These are phyloP conservation scores for Aureobasidium pullulans DNA, from an alignment of 2,329 filamentous ascomycete genomes.

Conservation along the genomic window DNA sequence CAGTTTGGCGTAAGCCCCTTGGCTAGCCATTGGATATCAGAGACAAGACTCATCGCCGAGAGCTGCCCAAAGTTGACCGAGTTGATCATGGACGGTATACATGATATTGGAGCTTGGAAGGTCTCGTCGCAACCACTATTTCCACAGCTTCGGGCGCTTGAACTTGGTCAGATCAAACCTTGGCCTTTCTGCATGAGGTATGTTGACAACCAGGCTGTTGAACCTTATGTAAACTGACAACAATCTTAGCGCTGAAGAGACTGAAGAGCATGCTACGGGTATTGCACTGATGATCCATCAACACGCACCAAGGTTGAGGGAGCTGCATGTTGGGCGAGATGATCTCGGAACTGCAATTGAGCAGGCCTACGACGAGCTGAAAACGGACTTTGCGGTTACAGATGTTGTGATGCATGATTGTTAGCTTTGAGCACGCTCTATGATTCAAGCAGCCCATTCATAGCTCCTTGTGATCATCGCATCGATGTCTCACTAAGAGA, in stretches of 20 bases:
- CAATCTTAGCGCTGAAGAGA: neutral
- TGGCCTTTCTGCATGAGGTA: conserved; percentile 3
- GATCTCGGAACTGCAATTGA: neutral
- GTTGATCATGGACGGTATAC: neutral
- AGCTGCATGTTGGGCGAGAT: neutral
- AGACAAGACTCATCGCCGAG: neutral
- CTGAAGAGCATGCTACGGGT: neutral
- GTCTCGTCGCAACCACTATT: neutral
- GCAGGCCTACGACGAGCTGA: neutral
- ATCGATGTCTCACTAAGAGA: too few relatives aligned
- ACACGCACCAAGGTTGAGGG: neutral
- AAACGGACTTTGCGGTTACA: neutral
- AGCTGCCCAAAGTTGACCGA: neutral
- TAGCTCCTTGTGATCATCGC: too few relatives aligned
- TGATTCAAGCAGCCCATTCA: too few relatives aligned
- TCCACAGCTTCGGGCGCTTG: neutral
- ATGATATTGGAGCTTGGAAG: neutral
- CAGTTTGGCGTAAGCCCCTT: neutral
- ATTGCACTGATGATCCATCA: neutral
- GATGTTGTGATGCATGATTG: neutral
- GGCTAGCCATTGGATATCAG: neutral
- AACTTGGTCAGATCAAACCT: neutral
- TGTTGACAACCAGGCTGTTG: neutral
- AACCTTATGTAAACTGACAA: too few relatives aligned
- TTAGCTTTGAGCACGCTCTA: too few relatives aligned